Conservation (phyloP, 352 stramenopile genomes). For the Globisporangium apiculatum region DNA sequence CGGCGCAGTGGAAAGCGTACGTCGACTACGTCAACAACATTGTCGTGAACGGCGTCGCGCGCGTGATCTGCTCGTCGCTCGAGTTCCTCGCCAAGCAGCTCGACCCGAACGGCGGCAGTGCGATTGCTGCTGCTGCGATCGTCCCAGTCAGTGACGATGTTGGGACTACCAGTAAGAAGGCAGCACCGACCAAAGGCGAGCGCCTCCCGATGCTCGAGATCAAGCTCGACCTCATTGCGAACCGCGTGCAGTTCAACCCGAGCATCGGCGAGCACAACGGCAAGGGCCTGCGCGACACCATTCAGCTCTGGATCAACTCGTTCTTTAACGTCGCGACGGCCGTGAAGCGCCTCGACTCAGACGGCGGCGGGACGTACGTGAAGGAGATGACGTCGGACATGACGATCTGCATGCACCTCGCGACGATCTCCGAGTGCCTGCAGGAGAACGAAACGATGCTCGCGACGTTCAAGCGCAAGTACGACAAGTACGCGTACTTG, state of each 20-base stretch:
- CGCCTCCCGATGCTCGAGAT: slow-evolving; percentile 95
- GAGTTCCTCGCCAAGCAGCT: slow-evolving; percentile 94
- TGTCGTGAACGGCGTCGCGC: slow-evolving; percentile 91
- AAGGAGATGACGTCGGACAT: slow-evolving; percentile 97
- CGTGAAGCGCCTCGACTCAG: slow-evolving; percentile 94
- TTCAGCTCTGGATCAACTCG: slow-evolving; percentile 95
- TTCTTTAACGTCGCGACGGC: slow-evolving; percentile 95
- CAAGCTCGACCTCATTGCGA: slow-evolving; percentile 92
- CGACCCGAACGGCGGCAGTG: slow-evolving; percentile 63
- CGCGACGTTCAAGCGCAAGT: slow-evolving; percentile 89
- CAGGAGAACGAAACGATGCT: slow-evolving; percentile 91
- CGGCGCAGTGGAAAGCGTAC: slow-evolving; percentile 96
- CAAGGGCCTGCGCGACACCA: slow-evolving; percentile 92
- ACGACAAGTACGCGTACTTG: slow-evolving; percentile 94
- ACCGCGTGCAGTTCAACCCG: slow-evolving; percentile 84
- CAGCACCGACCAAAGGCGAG: slow-evolving; percentile 25
- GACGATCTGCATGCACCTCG: slow-evolving; percentile 91
- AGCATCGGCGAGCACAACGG: slow-evolving; percentile 86
- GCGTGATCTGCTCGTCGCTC: slow-evolving; percentile 76
- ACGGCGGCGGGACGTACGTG: slow-evolving; percentile 93
- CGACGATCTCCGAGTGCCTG: slow-evolving; percentile 91
- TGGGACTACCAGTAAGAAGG: slow-evolving; percentile 25
- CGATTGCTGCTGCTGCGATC: slow-evolving; percentile 9
- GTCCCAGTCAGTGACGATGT: slow-evolving; percentile 22
- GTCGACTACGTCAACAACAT: slow-evolving; percentile 98